Evolutionary conservation across 1,284 basidiomycete genomes (phyloP), one percentile per base, ranked within the genome.

Genomic region (Wallemia mellicola): DNA sequence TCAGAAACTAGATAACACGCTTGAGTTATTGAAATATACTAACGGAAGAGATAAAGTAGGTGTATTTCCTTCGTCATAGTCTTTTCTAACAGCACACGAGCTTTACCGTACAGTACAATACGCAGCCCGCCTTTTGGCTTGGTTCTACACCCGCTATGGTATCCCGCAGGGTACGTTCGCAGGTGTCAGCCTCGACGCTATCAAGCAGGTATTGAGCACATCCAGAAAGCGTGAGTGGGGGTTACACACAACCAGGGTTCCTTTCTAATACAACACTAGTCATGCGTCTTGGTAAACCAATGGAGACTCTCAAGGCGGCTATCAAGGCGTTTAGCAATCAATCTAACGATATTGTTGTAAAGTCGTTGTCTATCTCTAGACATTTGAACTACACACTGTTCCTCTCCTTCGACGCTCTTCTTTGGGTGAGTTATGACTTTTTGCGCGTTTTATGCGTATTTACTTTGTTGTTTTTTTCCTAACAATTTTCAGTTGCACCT

Each of bases 211-310:
- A 7, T 25, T 57, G 14, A 27, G 25, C 15, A 57, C 24, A 17
- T 26, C 55, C 5, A 26, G 55, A n/a, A 57, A 57, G 27, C 55
- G 54, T 55, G 54, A 14, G 54, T 55, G 54, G 54, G 7, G 14
- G 54, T 26, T 9, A 24, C 9, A 55, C 19, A 32, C 2, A 17
- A 19, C 17, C 14, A 2, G 32, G 1, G 33, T 33, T 48, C 28
- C 33, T 22, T 24, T 15, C 22, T 9, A n/a, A 26, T 15, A n/a
- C n/a, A n/a, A n/a, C n/a, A 19, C 9, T 64, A 71, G 69, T 73
- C 59, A 72, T 73, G 71, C 66, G 72, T 27, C 65, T 72, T 54
- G 72, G 72, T 60, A 72, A 73, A 64, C 72, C 71, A 59, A 61
- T 73, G 59, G 72, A 73, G 64, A 71, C 73, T 64, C 64, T 70